Percentiles rank a stretch among this genome's conserved stretches.
Conservation (phyloP, 2,329 filamentous ascomycete species). For the Stagonosporopsis cucurbitacearum region DNA sequence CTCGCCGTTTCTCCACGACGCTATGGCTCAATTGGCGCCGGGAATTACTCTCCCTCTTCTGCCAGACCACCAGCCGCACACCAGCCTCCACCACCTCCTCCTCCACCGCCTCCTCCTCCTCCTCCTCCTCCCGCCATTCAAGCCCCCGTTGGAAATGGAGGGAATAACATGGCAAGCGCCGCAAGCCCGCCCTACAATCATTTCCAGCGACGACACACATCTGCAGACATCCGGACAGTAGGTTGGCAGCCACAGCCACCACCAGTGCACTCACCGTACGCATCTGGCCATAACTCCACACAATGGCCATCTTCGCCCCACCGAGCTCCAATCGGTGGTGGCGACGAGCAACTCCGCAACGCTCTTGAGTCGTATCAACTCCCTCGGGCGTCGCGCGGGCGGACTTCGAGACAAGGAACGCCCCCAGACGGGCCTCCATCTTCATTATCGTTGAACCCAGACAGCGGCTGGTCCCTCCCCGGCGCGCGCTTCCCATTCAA, state of each 20-base stretch:
- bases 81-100: conserved; percentile 64
- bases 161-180: conserved; percentile 52
- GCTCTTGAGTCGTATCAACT: conserved; percentile 73
- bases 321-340: conserved; percentile 51
- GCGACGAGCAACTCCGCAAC: conserved; percentile 75
- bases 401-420: conserved; percentile 60
- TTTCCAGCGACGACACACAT: conserved; percentile 82
- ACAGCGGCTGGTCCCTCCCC: conserved; percentile 63
- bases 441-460: conserved; percentile 57
- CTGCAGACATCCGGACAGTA: conserved; percentile 84
- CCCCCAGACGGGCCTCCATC: conserved; percentile 61
- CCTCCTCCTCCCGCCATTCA: conserved; percentile 68
- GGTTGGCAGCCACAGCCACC: conserved; percentile 66
- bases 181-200: conserved; percentile 69
- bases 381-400: conserved; percentile 58
- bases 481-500: conserved; percentile 58
- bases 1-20: conserved; percentile 78
- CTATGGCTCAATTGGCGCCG: conserved; percentile 84
- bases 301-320: conserved; percentile 74
- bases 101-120: conserved; percentile 70
- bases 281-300: conserved; percentile 65
- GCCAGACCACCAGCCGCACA: conserved; percentile 74
- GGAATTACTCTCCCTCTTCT: conserved; percentile 72
- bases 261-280: conserved; percentile 67
- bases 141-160: conserved; percentile 65